Base-by-base conservation (phyloP, 352 stramenopile species). In the Pythium sukuiense region DNA sequence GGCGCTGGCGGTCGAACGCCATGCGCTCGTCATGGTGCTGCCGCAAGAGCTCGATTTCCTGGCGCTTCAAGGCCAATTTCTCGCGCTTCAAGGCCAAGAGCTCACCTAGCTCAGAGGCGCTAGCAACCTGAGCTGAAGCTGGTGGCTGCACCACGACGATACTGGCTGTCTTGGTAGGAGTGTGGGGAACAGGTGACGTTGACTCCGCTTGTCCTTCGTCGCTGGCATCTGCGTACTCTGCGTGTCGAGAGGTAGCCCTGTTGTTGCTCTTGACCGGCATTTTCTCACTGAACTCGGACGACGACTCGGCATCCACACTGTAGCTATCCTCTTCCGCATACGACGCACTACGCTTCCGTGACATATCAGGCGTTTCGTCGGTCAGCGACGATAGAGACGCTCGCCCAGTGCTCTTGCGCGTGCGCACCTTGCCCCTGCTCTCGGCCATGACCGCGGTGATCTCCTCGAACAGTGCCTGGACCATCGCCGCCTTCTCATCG, bases 21-120 rank as follows among this genome's bases (percentile, higher is more conserved):
- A 82, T 73, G 32, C 63, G 67, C 48, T 82, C 70, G 14, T 70
- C 64, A 70, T 82, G 75, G 27, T 82, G 75, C 57, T 69, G 55
- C 35, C 41, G 67, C 18, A 82, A 55, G 52, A 82, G 59, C 56
- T 57, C 67, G 13, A 82, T 50, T 54, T 82, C 80, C 27, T 75
- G 70, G 14, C 76, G 76, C 70, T 82, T 82, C 37, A 82, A 61
- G 24, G 62, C 63, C 35, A 82, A 64, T 69, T 80, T 82, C 68
- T 80, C 72, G 12, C 65, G 55, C 55, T 80, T 72, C 35, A 82
- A 33, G 5, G 61, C 64, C 12, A 82, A 61, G 16, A 77, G 58
- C 54, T 82, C 54, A 20, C 54, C n/a, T 11, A 56, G 49, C 27
- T 65, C 50, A 18, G 64, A 33, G 41, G n/a, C n/a, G 59, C 73